A percentile compares a stretch with the other conserved stretches of the same genome.
These are phyloP conservation scores for Alternaria triticimaculans DNA, from an alignment of 2,329 filamentous ascomycete genomes.

Conservation along the genomic window DNA sequence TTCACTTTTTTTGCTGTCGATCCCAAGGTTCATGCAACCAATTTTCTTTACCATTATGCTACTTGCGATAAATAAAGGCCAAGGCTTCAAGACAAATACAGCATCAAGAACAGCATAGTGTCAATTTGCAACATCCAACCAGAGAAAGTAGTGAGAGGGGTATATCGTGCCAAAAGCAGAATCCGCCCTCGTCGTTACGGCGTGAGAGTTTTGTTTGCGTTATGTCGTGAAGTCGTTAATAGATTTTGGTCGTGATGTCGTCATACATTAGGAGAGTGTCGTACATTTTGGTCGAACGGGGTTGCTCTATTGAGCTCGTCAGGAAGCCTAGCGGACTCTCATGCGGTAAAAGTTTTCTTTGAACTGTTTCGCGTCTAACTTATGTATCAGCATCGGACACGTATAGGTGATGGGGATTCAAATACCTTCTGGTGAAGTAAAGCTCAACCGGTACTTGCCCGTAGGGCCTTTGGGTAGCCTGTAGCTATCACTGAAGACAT, in stretches of 20 bases:
- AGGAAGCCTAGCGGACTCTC: constrained; percentile 3
- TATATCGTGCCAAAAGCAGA: constrained; percentile 43
- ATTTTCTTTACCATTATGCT: constrained; percentile 1
- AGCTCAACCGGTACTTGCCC: constrained; percentile 44
- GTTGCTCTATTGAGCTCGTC: background rate
- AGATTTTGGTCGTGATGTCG: constrained; percentile 18
- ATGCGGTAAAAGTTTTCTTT: constrained; percentile 44
- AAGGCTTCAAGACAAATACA: background rate
- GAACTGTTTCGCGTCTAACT: constrained; percentile 38
- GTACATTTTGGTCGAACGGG: background rate
- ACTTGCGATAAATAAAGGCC: background rate
- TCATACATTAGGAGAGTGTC: constrained; percentile 1
- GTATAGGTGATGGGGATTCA: too few species aligned
- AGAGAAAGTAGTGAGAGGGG: constrained; percentile 30
- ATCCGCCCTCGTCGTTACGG: constrained; percentile 30
- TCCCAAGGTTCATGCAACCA: background rate
- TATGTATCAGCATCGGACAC: background rate
- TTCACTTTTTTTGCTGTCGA: constrained; percentile 3
- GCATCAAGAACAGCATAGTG: background rate
- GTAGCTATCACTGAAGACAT: constrained; percentile 62
- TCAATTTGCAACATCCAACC: constrained; percentile 16
- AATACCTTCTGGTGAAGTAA: constrained; percentile 42
- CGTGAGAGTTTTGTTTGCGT: constrained; percentile 18
- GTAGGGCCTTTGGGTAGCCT: constrained; percentile 36
- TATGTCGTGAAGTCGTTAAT: constrained; percentile 33